phyloP scores from a whole-genome alignment of 768 basidiomycete species.

The Phanerochaete sordida region DNA sequence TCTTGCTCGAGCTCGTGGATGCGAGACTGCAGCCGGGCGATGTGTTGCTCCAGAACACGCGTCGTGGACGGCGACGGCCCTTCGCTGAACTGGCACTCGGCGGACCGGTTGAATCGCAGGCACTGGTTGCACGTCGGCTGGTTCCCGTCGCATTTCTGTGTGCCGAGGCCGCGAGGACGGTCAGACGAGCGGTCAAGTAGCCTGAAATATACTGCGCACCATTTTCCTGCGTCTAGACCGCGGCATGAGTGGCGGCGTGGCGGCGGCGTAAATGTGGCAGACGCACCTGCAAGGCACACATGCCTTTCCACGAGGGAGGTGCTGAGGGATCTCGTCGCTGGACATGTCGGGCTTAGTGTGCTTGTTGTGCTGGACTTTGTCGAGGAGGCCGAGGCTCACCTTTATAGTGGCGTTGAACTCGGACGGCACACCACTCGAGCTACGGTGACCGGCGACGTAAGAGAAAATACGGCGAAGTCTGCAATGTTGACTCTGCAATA shows the following conservation, averaged over 20 bases:
- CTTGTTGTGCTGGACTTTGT: neutral
- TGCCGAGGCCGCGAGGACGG: too few relatives aligned
- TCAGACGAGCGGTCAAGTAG: neutral
- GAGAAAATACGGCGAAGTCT: neutral
- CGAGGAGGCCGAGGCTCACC: neutral
- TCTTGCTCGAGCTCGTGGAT: conserved; percentile 35
- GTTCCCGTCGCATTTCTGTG: conserved; percentile 60
- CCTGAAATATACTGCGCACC: neutral
- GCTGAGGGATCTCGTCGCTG: conserved; percentile 8
- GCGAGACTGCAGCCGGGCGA: conserved; percentile 50
- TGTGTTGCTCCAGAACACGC: conserved; percentile 53
- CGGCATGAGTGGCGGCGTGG: neutral
- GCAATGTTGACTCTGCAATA: neutral
- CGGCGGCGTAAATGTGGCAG: neutral
- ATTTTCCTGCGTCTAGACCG: conserved; percentile 10
- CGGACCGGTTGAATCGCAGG: conserved; percentile 39
- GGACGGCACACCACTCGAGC: neutral
- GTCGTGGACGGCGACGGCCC: conserved; percentile 55
- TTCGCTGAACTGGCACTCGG: conserved; percentile 69
- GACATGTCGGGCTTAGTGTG: conserved; percentile 2
- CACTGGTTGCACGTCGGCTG: conserved; percentile 65
- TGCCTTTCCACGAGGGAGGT: conserved; percentile 15
- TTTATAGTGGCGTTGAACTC: neutral
- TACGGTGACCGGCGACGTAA: conserved; percentile 8
- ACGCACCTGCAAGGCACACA: conserved; percentile 16